Percentiles rank a stretch among this genome's conserved stretches.
phyloP scores from a whole-genome alignment of 441 rosid genomes.

The Erodium moschatum region DNA sequence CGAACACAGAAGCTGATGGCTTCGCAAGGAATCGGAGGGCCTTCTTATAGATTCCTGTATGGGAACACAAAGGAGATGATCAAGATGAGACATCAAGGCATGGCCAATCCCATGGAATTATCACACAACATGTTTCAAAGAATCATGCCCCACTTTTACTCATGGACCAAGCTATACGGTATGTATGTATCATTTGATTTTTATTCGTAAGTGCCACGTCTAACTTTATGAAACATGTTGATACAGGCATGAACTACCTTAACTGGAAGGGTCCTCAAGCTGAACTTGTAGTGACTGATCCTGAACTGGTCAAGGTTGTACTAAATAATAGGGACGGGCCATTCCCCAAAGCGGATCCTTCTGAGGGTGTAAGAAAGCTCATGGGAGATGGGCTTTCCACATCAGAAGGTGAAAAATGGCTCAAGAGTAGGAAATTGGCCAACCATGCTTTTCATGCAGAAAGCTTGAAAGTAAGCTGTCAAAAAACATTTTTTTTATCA shows the following conservation, averaged over 20 bases:
- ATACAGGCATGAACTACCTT: not conserved
- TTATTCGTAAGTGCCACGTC: too few relatives aligned
- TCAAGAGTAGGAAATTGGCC: constrained; percentile 12
- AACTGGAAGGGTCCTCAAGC: not conserved
- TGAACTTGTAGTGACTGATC: not conserved
- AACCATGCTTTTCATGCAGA: constrained; percentile 9
- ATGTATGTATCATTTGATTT: not conserved
- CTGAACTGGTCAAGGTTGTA: not conserved
- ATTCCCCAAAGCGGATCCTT: not conserved
- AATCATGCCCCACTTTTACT: constrained; percentile 7
- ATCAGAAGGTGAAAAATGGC: not conserved
- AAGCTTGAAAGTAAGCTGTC: not conserved
- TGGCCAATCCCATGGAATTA: constrained; percentile 9
- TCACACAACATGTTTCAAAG: constrained; percentile 13
- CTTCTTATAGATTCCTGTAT: constrained; percentile 15
- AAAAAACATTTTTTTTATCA: too few relatives aligned
- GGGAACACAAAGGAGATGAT: constrained; percentile 12
- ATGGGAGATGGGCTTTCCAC: not conserved
- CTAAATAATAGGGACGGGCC: not conserved
- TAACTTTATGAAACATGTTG: not conserved
- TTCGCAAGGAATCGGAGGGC: constrained; percentile 14
- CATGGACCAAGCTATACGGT: constrained; percentile 13
- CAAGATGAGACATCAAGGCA: constrained; percentile 13
- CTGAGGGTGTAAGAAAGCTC: not conserved
- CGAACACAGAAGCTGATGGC: constrained; percentile 15